These are phyloP conservation scores for Rhynchosporium secalis DNA, from an alignment of 2,329 filamentous ascomycete genomes.

Conservation along the genomic window DNA sequence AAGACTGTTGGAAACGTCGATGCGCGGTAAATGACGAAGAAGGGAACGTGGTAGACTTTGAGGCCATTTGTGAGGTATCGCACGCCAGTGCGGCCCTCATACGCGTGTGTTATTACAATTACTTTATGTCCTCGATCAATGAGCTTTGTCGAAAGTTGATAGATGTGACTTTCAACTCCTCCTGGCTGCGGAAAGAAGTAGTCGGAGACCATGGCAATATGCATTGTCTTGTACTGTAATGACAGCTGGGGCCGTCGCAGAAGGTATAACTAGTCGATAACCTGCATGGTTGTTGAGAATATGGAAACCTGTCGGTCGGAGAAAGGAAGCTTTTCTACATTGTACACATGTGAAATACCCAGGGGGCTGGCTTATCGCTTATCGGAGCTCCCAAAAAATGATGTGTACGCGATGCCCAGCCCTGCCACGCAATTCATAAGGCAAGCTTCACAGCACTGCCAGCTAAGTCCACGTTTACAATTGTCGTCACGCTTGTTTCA, in stretches of 20 bases:
- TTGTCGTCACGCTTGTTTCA: background rate
- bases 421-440: slow-evolving; percentile 3
- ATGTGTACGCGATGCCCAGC: background rate
- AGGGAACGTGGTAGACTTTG: slow-evolving; percentile 97
- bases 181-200: slow-evolving; percentile 99
- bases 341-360: no score
- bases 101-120: slow-evolving; percentile 94
- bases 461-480: background rate
- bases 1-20: slow-evolving; percentile 96
- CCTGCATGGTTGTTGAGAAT: background rate
- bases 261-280: background rate
- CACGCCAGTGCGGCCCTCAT: slow-evolving; percentile 85
- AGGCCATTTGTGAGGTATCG: slow-evolving; percentile 96
- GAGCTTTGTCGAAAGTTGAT: slow-evolving; percentile 93
- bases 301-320: background rate
- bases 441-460: slow-evolving; percentile 4
- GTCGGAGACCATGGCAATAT: slow-evolving; percentile 90
- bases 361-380: slow-evolving; percentile 10
- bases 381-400: slow-evolving; percentile 6
- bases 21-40: slow-evolving; percentile 91
- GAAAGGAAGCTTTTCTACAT: background rate
- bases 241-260: background rate
- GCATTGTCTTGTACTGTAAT: slow-evolving; percentile 29
- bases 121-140: slow-evolving; percentile 98
- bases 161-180: slow-evolving; percentile 97